A percentile compares a stretch with the other conserved stretches of the same genome.
These are phyloP conservation scores for Pythium phragmiticola DNA, from an alignment of 352 stramenopile species.

Conservation along the genomic window DNA sequence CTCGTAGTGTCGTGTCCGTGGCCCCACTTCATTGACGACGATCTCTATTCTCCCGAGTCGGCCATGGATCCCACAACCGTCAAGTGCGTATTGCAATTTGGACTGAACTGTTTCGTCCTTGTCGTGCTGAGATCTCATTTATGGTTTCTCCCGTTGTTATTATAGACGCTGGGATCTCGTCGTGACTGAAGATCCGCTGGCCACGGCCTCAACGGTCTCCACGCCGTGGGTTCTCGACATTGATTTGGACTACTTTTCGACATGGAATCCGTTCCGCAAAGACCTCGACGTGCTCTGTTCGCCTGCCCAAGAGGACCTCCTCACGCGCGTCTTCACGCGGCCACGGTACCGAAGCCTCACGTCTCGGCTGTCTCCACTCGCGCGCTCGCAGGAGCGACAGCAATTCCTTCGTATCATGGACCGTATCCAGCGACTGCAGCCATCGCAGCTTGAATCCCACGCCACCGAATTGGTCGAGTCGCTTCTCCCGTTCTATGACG, in stretches of 20 bases:
- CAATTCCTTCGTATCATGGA: conserved; percentile 41
- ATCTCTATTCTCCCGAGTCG: conserved; percentile 41
- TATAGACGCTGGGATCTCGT: conserved; percentile 36
- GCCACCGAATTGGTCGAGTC: conserved; percentile 9
- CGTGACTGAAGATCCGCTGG: conserved; percentile 15
- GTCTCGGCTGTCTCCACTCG: conserved; percentile 25
- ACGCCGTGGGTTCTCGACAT: conserved; percentile 71
- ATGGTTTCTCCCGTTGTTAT: not conserved
- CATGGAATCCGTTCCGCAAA: conserved; percentile 81
- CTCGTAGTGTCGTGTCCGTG: conserved; percentile 59
- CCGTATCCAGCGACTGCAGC: conserved; percentile 26
- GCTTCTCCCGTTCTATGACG: conserved; percentile 35
- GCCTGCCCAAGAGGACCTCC: conserved; percentile 10
- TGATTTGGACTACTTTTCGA: conserved; percentile 91
- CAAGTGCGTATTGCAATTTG: conserved; percentile 22
- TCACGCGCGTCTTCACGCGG: conserved; percentile 42
- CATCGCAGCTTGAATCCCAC: not conserved
- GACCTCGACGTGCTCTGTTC: conserved; percentile 38
- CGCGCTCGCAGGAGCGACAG: conserved; percentile 29
- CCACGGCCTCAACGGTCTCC: not conserved
- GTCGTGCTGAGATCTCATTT: not conserved
- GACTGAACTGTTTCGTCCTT: not conserved
- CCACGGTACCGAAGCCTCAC: conserved; percentile 35
- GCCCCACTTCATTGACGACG: conserved; percentile 76
- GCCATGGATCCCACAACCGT: conserved; percentile 34